phyloP scores from a whole-genome alignment of 345 rosid species.

The Heritiera fomes region DNA sequence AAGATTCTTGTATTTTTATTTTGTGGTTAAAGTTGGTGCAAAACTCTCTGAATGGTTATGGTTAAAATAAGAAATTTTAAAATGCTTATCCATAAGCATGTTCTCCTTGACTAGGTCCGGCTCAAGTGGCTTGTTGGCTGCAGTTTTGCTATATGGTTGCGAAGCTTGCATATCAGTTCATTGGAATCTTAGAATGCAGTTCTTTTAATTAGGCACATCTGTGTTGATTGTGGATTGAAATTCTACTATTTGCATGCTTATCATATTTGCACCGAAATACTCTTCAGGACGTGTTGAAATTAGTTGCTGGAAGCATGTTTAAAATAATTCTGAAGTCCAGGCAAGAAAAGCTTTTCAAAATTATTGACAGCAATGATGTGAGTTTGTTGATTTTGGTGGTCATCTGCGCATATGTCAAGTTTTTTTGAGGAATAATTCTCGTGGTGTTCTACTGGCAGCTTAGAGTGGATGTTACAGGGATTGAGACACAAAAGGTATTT shows the following conservation, averaged over 20 bases:
- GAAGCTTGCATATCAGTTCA: neutral
- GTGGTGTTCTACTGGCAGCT: conserved; percentile 37
- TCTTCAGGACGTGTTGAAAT: neutral
- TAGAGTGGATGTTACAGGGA: conserved; percentile 58
- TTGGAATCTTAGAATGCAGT: neutral
- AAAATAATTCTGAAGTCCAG: too few relatives aligned
- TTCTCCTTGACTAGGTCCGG: neutral
- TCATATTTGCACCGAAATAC: neutral
- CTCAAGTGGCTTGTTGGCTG: too few relatives aligned
- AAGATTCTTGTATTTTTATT: neutral
- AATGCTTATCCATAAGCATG: neutral
- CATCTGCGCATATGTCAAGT: neutral
- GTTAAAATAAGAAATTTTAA: neutral
- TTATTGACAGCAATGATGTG: neutral
- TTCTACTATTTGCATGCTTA: neutral
- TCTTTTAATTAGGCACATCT: neutral
- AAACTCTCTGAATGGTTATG: neutral
- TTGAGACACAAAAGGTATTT: conserved; percentile 51
- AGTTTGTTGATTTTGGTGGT: conserved; percentile 10
- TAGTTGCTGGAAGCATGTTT: neutral
- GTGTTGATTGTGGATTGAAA: neutral
- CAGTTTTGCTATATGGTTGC: neutral
- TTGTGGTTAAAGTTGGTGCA: neutral
- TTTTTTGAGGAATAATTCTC: neutral
- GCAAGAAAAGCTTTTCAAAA: too few relatives aligned